Percentiles rank a stretch among this genome's conserved stretches.
These are phyloP conservation scores for Parasarocladium wereldwijsianum DNA, from an alignment of 2,329 filamentous ascomycete species.

Conservation along the genomic window DNA sequence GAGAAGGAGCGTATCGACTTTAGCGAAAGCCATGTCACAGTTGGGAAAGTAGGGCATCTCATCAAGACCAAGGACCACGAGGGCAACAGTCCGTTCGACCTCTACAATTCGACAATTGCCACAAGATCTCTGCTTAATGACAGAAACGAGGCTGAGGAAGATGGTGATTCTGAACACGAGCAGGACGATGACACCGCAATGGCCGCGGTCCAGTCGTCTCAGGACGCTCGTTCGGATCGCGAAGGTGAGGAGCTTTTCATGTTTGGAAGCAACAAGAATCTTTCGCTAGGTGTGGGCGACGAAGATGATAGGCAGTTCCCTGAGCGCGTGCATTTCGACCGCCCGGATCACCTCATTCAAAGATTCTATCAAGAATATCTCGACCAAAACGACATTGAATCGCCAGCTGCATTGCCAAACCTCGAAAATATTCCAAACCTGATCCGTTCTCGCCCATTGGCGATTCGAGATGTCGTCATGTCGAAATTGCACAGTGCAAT, in stretches of 20 bases:
- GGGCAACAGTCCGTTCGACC: conserved; percentile 84
- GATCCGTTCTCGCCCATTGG: conserved; percentile 55
- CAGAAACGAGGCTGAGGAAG: conserved; percentile 16
- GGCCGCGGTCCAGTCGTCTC: conserved; percentile 6
- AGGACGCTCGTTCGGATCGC: conserved; percentile 9
- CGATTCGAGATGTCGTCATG: conserved; percentile 70
- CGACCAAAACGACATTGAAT: conserved; percentile 25
- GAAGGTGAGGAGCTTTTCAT: conserved; percentile 75
- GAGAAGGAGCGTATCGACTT: conserved; percentile 58
- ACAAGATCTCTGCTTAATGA: conserved; percentile 46
- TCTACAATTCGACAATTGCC: conserved; percentile 79
- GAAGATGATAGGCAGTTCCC: conserved; percentile 90
- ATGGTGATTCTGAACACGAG: conserved; percentile 37
- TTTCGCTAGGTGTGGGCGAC: conserved; percentile 86
- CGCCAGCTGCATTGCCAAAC: conserved; percentile 13
- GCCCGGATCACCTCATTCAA: conserved; percentile 63
- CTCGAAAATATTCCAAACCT: conserved; percentile 52
- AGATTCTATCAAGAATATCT: conserved; percentile 54
- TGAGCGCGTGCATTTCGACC: conserved; percentile 62
- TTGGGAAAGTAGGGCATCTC: conserved; percentile 53
- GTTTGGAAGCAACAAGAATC: conserved; percentile 93
- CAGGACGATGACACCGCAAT: conserved; percentile 14
- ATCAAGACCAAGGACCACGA: conserved; percentile 95
- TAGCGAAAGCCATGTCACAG: conserved; percentile 41
- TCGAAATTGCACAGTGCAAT: conserved; percentile 88